Percentiles rank a stretch among this genome's conserved stretches.
Conservation (phyloP, 1,139 yeast species). For the Suhomyces bolitotheri region DNA sequence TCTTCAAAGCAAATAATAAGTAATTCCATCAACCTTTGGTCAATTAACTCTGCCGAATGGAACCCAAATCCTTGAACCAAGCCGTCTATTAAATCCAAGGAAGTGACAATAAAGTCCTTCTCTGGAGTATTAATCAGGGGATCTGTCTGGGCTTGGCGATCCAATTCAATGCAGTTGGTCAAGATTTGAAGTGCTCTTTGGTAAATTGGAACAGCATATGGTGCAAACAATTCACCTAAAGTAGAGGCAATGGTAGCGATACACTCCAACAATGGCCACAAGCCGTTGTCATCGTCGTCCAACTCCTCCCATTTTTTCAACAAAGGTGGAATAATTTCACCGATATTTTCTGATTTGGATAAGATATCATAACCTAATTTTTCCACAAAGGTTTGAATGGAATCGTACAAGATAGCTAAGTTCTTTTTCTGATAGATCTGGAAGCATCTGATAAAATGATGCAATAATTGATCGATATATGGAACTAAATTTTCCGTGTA, state of each 20-base stretch:
- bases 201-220: constrained; percentile 89
- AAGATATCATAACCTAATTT: constrained; percentile 60
- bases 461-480: constrained; percentile 54
- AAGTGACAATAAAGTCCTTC: constrained; percentile 85
- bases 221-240: constrained; percentile 79
- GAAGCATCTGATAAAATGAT: constrained; percentile 74
- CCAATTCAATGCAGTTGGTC: constrained; percentile 65
- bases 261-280: constrained; percentile 93
- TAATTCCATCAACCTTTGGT: constrained; percentile 59
- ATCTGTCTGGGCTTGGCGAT: constrained; percentile 63
- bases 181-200: constrained; percentile 73
- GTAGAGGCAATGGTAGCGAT: constrained; percentile 89
- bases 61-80: constrained; percentile 82
- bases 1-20: constrained; percentile 75
- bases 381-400: constrained; percentile 89
- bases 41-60: constrained; percentile 60
- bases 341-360: constrained; percentile 56
- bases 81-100: constrained; percentile 89
- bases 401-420: constrained; percentile 79
- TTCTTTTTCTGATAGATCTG: constrained; percentile 78
- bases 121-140: constrained; percentile 79
- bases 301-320: constrained; percentile 75
- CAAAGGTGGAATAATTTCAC: constrained; percentile 74
- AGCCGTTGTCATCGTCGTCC: constrained; percentile 73
- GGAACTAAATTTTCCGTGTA: constrained; percentile 61